These are phyloP conservation scores for Acacia acuminata DNA, from an alignment of 306 rosid species.

Conservation along the genomic window DNA sequence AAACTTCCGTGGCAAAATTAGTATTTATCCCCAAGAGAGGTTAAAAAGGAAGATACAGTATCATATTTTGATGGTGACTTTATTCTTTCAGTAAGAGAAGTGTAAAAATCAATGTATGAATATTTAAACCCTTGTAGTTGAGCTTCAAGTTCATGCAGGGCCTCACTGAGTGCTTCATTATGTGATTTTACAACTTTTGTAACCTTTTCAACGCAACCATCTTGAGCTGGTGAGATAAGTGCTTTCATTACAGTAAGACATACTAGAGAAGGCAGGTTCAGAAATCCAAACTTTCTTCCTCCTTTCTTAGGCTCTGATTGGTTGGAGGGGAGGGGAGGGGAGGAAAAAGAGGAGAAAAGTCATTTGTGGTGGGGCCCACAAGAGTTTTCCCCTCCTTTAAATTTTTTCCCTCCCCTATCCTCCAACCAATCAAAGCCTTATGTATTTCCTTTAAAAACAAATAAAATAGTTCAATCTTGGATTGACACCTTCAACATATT, in stretches of 20 bases:
- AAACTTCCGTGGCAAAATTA: too few relatives aligned
- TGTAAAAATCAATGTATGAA: slow-evolving; percentile 28
- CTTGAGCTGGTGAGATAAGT: slow-evolving; percentile 1
- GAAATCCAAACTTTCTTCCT: slow-evolving; percentile 53
- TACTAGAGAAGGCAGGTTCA: slow-evolving; percentile 27
- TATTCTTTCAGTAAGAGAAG: slow-evolving; percentile 7
- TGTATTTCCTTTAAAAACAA: slow-evolving; percentile 35
- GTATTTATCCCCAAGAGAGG: too few relatives aligned
- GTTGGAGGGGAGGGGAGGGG: too few relatives aligned
- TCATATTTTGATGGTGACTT: slow-evolving; percentile 10
- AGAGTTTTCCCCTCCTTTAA: too few relatives aligned
- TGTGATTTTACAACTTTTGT: slow-evolving; percentile 29
- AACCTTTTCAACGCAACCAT: slow-evolving; percentile 23
- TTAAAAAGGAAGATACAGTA: not conserved
- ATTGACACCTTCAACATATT: not conserved
- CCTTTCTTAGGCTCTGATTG: too few relatives aligned
- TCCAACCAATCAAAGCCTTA: too few relatives aligned
- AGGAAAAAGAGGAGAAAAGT: too few relatives aligned
- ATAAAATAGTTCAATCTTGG: not conserved
- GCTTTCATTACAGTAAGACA: slow-evolving; percentile 23
- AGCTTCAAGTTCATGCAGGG: slow-evolving; percentile 20
- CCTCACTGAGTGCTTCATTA: slow-evolving; percentile 18
- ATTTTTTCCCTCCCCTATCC: too few relatives aligned
- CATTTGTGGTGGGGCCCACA: too few relatives aligned
- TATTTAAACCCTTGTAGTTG: slow-evolving; percentile 39